Evolutionary conservation across 306 rosid species (phyloP).

Genomic region (Fagus crenata): DNA sequence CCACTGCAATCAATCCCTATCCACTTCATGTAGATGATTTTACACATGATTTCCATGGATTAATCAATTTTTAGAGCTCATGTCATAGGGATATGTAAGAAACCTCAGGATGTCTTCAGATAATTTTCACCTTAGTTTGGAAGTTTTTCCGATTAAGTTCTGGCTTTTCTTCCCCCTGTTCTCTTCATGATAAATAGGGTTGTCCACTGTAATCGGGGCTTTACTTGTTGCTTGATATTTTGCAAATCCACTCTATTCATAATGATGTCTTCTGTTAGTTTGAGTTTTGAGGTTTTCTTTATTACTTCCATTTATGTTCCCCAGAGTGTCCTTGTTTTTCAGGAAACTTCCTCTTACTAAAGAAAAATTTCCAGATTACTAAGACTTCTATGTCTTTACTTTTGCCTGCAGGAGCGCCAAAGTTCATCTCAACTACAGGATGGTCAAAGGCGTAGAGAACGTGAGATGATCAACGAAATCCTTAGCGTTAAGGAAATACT

Average conservation of each 20-base stretch:
- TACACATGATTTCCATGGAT: no score
- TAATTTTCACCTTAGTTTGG: not conserved
- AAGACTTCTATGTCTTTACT: not conserved
- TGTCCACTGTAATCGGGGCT: not conserved
- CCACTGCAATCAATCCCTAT: no score
- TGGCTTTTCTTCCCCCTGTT: constrained; percentile 1
- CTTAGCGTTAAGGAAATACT: constrained; percentile 69
- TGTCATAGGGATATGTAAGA: not conserved
- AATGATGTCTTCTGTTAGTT: constrained; percentile 4
- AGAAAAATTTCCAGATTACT: not conserved
- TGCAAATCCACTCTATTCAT: not conserved
- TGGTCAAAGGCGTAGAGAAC: constrained; percentile 61
- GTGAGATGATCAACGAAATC: constrained; percentile 71
- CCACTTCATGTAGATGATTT: no score
- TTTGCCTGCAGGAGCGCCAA: constrained; percentile 71
- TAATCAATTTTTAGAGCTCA: no score
- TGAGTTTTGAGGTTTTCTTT: constrained; percentile 8
- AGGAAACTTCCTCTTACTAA: constrained; percentile 1
- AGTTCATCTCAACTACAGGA: constrained; percentile 54
- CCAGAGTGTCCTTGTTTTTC: constrained; percentile 2
- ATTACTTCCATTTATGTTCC: constrained; percentile 3
- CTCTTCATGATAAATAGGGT: not conserved
- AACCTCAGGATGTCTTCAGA: not conserved
- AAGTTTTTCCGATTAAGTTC: not conserved
- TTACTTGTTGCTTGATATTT: constrained; percentile 12